Evolutionary conservation across 208 protist species (phyloP).

Genomic region (Borovskyia barvae): DNA sequence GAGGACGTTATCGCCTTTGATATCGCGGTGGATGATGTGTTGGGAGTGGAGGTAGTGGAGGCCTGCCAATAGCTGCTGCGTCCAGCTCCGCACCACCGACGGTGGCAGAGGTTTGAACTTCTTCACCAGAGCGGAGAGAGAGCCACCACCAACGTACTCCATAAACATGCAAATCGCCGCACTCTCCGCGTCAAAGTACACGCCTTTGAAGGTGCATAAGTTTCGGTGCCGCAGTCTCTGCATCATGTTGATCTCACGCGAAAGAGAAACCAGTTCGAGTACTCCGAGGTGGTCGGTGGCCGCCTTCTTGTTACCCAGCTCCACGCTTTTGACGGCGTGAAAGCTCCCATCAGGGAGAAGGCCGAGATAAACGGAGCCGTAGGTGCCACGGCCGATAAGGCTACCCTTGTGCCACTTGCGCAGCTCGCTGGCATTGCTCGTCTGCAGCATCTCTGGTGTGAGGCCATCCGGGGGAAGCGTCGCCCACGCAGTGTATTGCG

Average conservation of each 20-base stretch:
- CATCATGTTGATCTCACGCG: slow-evolving; percentile 93
- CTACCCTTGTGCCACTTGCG: slow-evolving; percentile 69
- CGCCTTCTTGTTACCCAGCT: slow-evolving; percentile 35
- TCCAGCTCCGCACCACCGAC: slow-evolving; percentile 85
- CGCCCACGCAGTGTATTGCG: slow-evolving; percentile 68
- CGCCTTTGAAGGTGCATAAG: slow-evolving; percentile 90
- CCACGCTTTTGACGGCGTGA: slow-evolving; percentile 88
- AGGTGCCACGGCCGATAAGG: slow-evolving; percentile 88
- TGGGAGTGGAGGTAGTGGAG: slow-evolving; percentile 89
- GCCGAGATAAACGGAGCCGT: slow-evolving; percentile 90
- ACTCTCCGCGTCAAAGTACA: slow-evolving; percentile 57
- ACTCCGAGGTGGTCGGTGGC: slow-evolving; percentile 57
- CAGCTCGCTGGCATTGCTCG: slow-evolving; percentile 63
- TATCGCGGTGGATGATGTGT: slow-evolving; percentile 90
- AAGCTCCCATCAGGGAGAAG: slow-evolving; percentile 81
- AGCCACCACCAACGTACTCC: slow-evolving; percentile 92
- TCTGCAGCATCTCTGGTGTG: slow-evolving; percentile 89
- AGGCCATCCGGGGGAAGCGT: slow-evolving; percentile 67
- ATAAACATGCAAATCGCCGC: slow-evolving; percentile 89
- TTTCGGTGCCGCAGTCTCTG: slow-evolving; percentile 86
- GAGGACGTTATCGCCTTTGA: slow-evolving; percentile 92
- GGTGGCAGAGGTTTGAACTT: slow-evolving; percentile 83
- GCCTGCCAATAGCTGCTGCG: slow-evolving; percentile 81
- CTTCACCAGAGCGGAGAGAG: slow-evolving; percentile 79
- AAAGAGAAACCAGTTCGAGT: slow-evolving; percentile 79